phyloP scores from a whole-genome alignment of 768 basidiomycete species.

The Pleurotus tuber-regium region DNA sequence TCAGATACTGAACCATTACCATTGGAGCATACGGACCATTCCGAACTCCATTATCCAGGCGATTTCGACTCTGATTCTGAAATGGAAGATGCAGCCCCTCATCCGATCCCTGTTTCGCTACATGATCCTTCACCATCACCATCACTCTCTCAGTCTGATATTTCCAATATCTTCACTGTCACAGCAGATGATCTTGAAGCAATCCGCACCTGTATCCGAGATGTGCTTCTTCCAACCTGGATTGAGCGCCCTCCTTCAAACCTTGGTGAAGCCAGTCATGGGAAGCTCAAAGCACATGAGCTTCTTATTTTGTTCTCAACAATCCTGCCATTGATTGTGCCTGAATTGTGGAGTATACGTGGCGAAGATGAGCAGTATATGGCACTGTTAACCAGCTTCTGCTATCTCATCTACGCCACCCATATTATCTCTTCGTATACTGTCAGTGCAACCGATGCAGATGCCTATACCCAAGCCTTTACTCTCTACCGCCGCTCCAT shows the following conservation, averaged over 20 bases:
- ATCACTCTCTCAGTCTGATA: neutral
- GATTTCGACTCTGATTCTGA: too few species aligned
- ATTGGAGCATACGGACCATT: too few species aligned
- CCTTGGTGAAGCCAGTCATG: slow-evolving; percentile 26
- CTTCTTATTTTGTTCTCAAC: slow-evolving; percentile 23
- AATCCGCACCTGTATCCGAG: slow-evolving; percentile 17
- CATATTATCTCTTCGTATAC: slow-evolving; percentile 25
- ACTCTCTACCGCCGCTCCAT: slow-evolving; percentile 19
- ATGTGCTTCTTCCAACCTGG: slow-evolving; percentile 18
- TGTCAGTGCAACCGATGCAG: slow-evolving; percentile 19
- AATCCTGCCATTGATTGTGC: neutral
- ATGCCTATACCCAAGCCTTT: slow-evolving; percentile 21
- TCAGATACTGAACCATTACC: too few species aligned
- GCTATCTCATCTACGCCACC: slow-evolving; percentile 21
- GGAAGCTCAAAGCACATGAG: slow-evolving; percentile 31
- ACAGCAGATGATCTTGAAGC: slow-evolving; percentile 12
- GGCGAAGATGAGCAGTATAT: neutral
- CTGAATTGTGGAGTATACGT: neutral
- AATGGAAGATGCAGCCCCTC: too few species aligned
- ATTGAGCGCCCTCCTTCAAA: slow-evolving; percentile 25
- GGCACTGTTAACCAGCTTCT: slow-evolving; percentile 19
- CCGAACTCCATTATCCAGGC: neutral
- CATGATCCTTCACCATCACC: too few species aligned
- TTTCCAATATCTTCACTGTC: slow-evolving; percentile 13
- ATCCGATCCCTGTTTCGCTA: too few species aligned